Conservation (phyloP, 2,329 filamentous ascomycete genomes). For the Diaporthe eres region DNA sequence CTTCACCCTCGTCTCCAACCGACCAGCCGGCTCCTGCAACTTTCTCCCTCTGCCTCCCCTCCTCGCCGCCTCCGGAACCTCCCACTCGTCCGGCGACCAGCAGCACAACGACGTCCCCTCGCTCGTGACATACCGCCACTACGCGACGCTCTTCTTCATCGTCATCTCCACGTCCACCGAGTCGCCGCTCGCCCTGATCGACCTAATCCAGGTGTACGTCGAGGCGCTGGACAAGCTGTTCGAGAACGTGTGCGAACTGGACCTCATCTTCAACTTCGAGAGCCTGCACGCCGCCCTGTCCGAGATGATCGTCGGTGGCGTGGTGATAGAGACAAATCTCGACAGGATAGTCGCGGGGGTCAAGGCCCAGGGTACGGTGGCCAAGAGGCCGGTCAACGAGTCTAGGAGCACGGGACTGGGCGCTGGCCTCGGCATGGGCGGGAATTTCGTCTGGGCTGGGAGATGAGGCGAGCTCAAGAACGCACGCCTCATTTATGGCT, state of each 20-base stretch:
- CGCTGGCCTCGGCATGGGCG: constrained; percentile 68
- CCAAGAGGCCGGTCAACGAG: constrained; percentile 85
- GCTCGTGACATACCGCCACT: constrained; percentile 97
- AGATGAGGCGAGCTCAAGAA: constrained; percentile 29
- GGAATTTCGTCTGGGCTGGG: constrained; percentile 70
- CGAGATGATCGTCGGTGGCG: constrained; percentile 96
- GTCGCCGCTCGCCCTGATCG: constrained; percentile 93
- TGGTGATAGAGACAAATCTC: constrained; percentile 92
- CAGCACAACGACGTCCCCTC: constrained; percentile 88
- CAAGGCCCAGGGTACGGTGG: constrained; percentile 80
- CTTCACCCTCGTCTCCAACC: constrained; percentile 94
- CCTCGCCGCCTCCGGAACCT: constrained; percentile 73
- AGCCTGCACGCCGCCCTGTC: constrained; percentile 90
- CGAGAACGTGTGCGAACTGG: constrained; percentile 98
- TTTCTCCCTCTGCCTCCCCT: constrained; percentile 86
- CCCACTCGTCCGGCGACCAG: constrained; percentile 75
- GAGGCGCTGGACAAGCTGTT: constrained; percentile 95
- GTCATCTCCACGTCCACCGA: constrained; percentile 97
- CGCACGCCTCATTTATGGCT: not conserved
- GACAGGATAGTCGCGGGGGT: constrained; percentile 92
- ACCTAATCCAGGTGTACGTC: constrained; percentile 98
- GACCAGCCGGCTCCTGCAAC: constrained; percentile 93
- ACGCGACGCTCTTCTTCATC: constrained; percentile 98
- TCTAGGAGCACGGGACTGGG: constrained; percentile 63
- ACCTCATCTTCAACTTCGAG: constrained; percentile 99